These are phyloP conservation scores for Cornus controversa DNA, from an alignment of 148 eudicot genomes.

Conservation along the genomic window DNA sequence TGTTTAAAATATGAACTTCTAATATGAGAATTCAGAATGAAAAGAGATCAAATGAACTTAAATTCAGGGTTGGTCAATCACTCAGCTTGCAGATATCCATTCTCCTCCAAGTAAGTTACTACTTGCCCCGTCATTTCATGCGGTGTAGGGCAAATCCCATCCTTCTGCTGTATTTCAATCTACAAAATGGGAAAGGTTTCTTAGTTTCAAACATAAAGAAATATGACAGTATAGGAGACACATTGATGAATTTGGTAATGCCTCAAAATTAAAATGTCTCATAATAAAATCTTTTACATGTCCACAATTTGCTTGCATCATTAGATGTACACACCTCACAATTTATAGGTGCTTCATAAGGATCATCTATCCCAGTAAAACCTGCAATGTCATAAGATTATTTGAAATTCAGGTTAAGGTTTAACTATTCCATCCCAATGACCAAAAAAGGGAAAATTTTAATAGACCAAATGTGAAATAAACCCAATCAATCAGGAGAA, in stretches of 20 bases:
- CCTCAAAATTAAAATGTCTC: not conserved
- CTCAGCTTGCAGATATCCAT: constrained; percentile 57
- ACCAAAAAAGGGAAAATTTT: not conserved
- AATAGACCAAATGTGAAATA: not conserved
- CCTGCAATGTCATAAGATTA: constrained; percentile 40
- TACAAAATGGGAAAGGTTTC: constrained; percentile 19
- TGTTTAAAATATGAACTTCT: not conserved
- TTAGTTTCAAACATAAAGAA: not conserved
- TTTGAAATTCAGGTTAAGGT: not conserved
- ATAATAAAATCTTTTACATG: too few relatives aligned
- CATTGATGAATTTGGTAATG: not conserved
- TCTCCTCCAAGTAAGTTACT: constrained; percentile 68
- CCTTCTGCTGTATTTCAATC: constrained; percentile 59
- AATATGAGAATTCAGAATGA: not conserved
- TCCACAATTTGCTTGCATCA: not conserved
- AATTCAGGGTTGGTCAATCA: constrained; percentile 5
- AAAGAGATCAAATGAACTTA: not conserved
- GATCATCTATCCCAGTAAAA: constrained; percentile 96
- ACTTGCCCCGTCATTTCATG: constrained; percentile 74
- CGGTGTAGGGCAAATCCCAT: constrained; percentile 69
- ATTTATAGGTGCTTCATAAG: constrained; percentile 78
- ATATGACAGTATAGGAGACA: not conserved
- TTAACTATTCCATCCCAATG: too few relatives aligned
- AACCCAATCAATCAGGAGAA: not conserved
- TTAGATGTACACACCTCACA: constrained; percentile 63